Evolutionary conservation across 768 basidiomycete genomes (phyloP).

Genomic region (Auricularia sp.): DNA sequence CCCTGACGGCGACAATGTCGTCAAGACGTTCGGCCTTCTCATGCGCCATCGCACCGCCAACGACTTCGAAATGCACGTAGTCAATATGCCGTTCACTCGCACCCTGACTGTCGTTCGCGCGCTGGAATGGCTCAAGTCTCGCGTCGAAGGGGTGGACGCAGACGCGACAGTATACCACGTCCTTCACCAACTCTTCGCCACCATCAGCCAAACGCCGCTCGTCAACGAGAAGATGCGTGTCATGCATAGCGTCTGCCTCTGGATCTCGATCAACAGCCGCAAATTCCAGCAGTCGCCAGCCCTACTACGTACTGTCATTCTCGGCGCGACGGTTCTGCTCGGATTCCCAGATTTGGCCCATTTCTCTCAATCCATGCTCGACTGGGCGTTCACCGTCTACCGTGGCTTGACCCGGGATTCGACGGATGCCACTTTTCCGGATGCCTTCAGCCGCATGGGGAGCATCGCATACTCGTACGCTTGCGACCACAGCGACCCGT

Average conservation of each 20-base stretch:
- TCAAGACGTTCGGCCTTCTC: conserved; percentile 38
- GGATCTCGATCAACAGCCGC: conserved; percentile 51
- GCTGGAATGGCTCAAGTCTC: conserved; percentile 47
- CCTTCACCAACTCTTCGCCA: conserved; percentile 59
- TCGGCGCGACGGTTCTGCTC: conserved; percentile 56
- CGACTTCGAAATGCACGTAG: conserved; percentile 44
- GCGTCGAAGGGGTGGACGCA: conserved; percentile 31
- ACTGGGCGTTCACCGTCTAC: conserved; percentile 61
- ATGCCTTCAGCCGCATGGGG: conserved; percentile 60
- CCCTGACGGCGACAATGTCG: conserved; percentile 27
- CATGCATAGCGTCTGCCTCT: conserved; percentile 61
- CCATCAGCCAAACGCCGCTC: conserved; percentile 54
- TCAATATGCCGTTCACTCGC: conserved; percentile 54
- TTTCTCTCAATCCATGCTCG: conserved; percentile 64
- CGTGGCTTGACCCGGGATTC: conserved; percentile 19
- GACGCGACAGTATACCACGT: conserved; percentile 69
- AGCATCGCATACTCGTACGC: conserved; percentile 49
- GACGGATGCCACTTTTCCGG: conserved; percentile 45
- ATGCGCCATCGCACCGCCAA: conserved; percentile 40
- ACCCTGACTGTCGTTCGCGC: conserved; percentile 42
- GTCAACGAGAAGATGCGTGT: conserved; percentile 77
- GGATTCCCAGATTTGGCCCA: conserved; percentile 55
- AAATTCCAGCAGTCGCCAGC: conserved; percentile 42
- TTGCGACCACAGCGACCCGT: conserved; percentile 19
- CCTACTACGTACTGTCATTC: conserved; percentile 58